phyloP scores from a whole-genome alignment of 257 asterid genomes.

The Osmanthus fragrans region DNA sequence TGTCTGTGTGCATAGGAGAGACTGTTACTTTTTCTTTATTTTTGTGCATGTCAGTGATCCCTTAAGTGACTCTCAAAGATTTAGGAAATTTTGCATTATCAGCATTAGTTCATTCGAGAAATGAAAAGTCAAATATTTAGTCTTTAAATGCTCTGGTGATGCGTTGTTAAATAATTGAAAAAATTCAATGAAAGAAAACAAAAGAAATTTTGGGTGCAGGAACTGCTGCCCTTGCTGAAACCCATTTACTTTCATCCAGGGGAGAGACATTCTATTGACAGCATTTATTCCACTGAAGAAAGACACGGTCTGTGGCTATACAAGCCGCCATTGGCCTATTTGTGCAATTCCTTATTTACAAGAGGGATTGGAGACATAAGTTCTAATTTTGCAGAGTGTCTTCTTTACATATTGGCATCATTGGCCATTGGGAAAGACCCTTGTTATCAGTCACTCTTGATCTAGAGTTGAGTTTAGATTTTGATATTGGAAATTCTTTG shows the following conservation, averaged over 20 bases:
- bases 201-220: background rate
- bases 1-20: background rate
- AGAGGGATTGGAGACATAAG: background rate
- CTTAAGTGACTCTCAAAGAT: background rate
- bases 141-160: background rate
- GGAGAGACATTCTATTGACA: background rate
- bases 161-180: background rate
- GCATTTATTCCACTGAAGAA: background rate
- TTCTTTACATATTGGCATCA: background rate
- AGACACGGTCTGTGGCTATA: background rate
- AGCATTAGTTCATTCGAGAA: conserved; percentile 1
- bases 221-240: background rate
- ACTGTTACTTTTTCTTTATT: background rate
- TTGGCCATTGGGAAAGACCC: background rate
- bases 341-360: background rate
- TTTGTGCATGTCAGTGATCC: background rate
- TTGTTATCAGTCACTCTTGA: background rate
- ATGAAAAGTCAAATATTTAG: background rate
- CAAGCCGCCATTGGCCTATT: background rate
- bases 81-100: background rate
- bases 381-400: background rate
- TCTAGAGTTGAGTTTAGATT: background rate
- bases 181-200: background rate
- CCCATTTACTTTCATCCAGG: background rate
- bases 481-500: background rate